Conservation (phyloP, 2,329 filamentous ascomycete species). For the Podosphaera xanthii region DNA sequence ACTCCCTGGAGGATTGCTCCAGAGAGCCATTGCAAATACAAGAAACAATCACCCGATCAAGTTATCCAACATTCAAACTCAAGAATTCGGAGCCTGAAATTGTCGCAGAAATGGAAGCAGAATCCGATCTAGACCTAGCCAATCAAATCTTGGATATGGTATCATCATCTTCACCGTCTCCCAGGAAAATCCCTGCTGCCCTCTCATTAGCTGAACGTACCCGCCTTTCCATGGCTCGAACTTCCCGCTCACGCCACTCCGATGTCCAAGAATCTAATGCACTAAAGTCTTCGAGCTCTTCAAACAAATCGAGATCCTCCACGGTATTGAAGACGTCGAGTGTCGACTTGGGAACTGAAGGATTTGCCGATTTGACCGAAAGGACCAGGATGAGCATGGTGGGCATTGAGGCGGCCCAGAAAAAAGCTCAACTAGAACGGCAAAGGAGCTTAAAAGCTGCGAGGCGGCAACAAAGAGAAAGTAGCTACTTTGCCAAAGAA, state of each 20-base stretch:
- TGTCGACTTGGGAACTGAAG: slow-evolving; percentile 6
- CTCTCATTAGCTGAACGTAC: slow-evolving; percentile 57
- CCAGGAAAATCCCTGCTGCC: slow-evolving; percentile 30
- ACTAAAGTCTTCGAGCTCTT: slow-evolving; percentile 9
- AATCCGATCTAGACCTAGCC: slow-evolving; percentile 21
- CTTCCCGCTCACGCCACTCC: slow-evolving; percentile 20
- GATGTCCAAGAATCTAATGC: slow-evolving; percentile 15
- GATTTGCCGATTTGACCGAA: slow-evolving; percentile 21
- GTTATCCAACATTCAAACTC: too few species aligned
- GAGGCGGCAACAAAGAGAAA: slow-evolving; percentile 23
- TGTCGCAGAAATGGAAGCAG: neutral
- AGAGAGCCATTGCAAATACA: too few species aligned
- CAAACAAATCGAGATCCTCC: slow-evolving; percentile 8
- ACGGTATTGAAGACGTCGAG: slow-evolving; percentile 1
- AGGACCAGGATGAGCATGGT: slow-evolving; percentile 39
- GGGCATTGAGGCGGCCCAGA: slow-evolving; percentile 34
- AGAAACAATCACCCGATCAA: too few species aligned
- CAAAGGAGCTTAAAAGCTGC: slow-evolving; percentile 23
- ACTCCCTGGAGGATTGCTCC: too few species aligned
- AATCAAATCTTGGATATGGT: slow-evolving; percentile 34
- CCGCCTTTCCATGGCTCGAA: slow-evolving; percentile 52
- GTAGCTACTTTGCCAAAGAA: slow-evolving; percentile 23
- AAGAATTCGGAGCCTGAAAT: too few species aligned
- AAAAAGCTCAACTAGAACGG: slow-evolving; percentile 36
- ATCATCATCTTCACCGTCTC: slow-evolving; percentile 31